Percentiles rank a stretch among this genome's conserved stretches.
phyloP scores from a whole-genome alignment of 2,329 filamentous ascomycete genomes.

The Fusarium lyarnte region DNA sequence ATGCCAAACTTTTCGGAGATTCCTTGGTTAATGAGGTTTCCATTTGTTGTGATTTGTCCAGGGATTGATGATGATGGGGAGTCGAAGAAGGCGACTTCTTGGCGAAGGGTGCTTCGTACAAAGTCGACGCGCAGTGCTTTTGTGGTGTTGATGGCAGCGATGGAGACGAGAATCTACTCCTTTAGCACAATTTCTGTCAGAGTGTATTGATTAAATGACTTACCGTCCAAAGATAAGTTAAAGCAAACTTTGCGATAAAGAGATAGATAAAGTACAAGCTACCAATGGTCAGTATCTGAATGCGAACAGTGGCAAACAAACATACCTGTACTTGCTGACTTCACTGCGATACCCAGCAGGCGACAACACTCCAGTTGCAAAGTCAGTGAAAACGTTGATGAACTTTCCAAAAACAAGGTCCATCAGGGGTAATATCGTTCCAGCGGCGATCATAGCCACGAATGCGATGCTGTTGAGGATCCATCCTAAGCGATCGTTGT shows the following conservation, averaged over 20 bases:
- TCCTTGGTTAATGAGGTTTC: slow-evolving; percentile 56
- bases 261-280: slow-evolving; percentile 68
- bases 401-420: slow-evolving; percentile 66
- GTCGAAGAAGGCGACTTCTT: slow-evolving; percentile 67
- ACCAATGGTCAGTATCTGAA: not conserved
- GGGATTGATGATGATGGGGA: slow-evolving; percentile 55
- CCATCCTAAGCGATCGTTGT: slow-evolving; percentile 53
- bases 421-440: slow-evolving; percentile 62
- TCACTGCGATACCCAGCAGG: slow-evolving; percentile 59
- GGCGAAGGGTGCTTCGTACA: slow-evolving; percentile 52
- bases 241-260: slow-evolving; percentile 62
- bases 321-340: slow-evolving; percentile 57
- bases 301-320: not conserved
- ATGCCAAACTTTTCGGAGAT: slow-evolving; percentile 58
- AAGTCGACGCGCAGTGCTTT: slow-evolving; percentile 52
- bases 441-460: slow-evolving; percentile 50
- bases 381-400: slow-evolving; percentile 66
- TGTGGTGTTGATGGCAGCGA: slow-evolving; percentile 51
- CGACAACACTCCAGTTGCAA: slow-evolving; percentile 56
- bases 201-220: not conserved
- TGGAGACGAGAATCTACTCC: slow-evolving; percentile 49
- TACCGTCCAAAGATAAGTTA: slow-evolving; percentile 66
- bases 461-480: slow-evolving; percentile 49
- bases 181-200: not conserved
- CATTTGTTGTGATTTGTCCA: slow-evolving; percentile 59